These are phyloP conservation scores for Calonectria montana DNA, from an alignment of 2,329 filamentous ascomycete genomes.

Conservation along the genomic window DNA sequence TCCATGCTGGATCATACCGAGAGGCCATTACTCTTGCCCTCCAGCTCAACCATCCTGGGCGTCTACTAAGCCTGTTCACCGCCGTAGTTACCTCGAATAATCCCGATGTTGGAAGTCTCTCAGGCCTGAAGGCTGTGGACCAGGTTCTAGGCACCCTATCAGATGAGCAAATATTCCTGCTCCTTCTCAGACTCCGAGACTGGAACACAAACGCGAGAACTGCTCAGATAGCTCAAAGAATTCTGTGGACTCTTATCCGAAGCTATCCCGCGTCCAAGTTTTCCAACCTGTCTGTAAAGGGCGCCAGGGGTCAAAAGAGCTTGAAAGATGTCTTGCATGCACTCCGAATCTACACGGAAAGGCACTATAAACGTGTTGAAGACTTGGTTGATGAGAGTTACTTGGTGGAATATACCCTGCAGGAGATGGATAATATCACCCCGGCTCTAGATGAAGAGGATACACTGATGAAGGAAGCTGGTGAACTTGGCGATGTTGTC, in stretches of 20 bases:
- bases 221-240: slow-evolving; percentile 84
- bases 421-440: slow-evolving; percentile 86
- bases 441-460: slow-evolving; percentile 53
- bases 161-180: slow-evolving; percentile 85
- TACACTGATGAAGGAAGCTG: slow-evolving; percentile 48
- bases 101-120: slow-evolving; percentile 72
- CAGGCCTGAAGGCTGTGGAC: slow-evolving; percentile 79
- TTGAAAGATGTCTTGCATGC: slow-evolving; percentile 88
- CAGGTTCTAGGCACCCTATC: slow-evolving; percentile 82
- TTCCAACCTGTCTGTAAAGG: slow-evolving; percentile 73
- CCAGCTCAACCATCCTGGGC: slow-evolving; percentile 92
- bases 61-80: slow-evolving; percentile 86
- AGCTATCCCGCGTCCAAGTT: slow-evolving; percentile 85
- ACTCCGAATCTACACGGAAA: slow-evolving; percentile 90
- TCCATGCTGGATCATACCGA: slow-evolving; percentile 87
- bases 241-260: slow-evolving; percentile 82
- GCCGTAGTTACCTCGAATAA: slow-evolving; percentile 75
- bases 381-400: slow-evolving; percentile 95
- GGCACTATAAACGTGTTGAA: slow-evolving; percentile 90
- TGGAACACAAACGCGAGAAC: slow-evolving; percentile 98
- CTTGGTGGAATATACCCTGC: slow-evolving; percentile 90
- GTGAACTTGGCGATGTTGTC: slow-evolving; percentile 55
- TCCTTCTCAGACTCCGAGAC: slow-evolving; percentile 86
- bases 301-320: slow-evolving; percentile 69
- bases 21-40: slow-evolving; percentile 93